Evolutionary conservation across 768 basidiomycete species (phyloP), one percentile per base, ranked within the genome.

Genomic region (Lactarius tabidus): DNA sequence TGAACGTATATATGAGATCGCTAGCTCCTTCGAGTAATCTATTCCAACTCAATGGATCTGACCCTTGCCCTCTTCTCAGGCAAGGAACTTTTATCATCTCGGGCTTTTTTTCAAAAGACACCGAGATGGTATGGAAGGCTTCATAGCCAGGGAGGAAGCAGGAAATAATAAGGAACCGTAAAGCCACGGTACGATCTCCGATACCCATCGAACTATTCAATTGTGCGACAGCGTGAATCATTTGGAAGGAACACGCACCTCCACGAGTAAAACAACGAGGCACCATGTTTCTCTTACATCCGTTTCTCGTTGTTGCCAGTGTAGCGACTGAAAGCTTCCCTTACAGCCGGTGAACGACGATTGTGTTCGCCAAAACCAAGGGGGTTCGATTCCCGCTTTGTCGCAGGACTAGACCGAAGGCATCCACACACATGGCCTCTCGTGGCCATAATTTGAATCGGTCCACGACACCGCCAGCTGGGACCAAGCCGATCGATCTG

Each of bases 381-480:
- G 95, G 96, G 98, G 75, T 84, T 99, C 64, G 95, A 98, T 71
- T 95, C 93, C 14, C 98, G 96, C 76, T 96, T 98, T 78, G 96
- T 98, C 80, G 88, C 89, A 52, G 96, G 97, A 20, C 77, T 77
- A 98, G 66, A 91, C 92, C 1, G 95, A 95, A 75, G 97, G 98
- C 73, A 86, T 91, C n/a, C 98, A 95, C 75, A 95, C 93, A 9
- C 92, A 98, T 75, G 96, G 98, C 77, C 80, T 99, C 70, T 43
- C 62, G 55, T 63, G 61, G 26, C n/a, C 63, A 41, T 62, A 56
- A 60, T 43, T 67, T 59, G 63, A 64, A 66, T 59, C 57, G 36
- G 70, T 29, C 70, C 63, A 73, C 97, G 95, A 94, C 23, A n/a
- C 1, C 95, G 3, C 97, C 95, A 51, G 94, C 91, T 64, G 94